Base-by-base conservation (phyloP, 202 grass and related monocot species). In the Alloteropsis angusta region DNA sequence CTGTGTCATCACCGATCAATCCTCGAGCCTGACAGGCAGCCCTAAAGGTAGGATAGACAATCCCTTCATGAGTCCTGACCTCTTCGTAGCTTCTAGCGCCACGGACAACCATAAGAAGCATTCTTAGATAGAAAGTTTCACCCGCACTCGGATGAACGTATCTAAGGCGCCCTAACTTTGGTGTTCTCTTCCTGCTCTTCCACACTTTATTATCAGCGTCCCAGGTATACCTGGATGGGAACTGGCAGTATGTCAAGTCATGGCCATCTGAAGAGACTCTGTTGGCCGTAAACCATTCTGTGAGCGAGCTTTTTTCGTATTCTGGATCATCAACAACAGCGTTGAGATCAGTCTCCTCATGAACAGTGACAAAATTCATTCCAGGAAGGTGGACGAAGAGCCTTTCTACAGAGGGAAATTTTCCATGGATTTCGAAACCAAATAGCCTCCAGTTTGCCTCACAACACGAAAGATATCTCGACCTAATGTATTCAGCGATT, bases 51-150 rank as follows among this genome's bases (percentile, higher is more conserved):
- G 35, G 0, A 4, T 6, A 36, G 3, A 36, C 3, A 2, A 36
- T 4, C 0, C 15, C 15, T 0, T 28, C 4, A 1, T 45, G n/a
- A 0, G 18, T 41, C 0, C 22, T 9, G 0, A 60, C 1, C 6
- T 74, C 52, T 8, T 8, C 52, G 17, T 30, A 75, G 12, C 54
- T n/a, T 4, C 10, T 23, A 0, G 54, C 53, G 0, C 71, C 52
- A 2, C 6, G 1, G 0, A 22, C 26, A 1, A 9, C 42, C n/a
- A 58, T 74, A 0, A 56, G 32, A 1, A 56, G n/a, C 49, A 55
- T 56, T 0, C 18, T 23, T 0, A 39, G 1, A 2, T 49, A 71
- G 10, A 52, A 53, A 0, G 18, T 9, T 12, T 71, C 68, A 1
- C 25, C 46, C 0, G 46, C 2, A 0, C 1, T 30, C 0, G 68